phyloP scores from a whole-genome alignment of 2,329 filamentous ascomycete species.

The Venturia effusa region DNA sequence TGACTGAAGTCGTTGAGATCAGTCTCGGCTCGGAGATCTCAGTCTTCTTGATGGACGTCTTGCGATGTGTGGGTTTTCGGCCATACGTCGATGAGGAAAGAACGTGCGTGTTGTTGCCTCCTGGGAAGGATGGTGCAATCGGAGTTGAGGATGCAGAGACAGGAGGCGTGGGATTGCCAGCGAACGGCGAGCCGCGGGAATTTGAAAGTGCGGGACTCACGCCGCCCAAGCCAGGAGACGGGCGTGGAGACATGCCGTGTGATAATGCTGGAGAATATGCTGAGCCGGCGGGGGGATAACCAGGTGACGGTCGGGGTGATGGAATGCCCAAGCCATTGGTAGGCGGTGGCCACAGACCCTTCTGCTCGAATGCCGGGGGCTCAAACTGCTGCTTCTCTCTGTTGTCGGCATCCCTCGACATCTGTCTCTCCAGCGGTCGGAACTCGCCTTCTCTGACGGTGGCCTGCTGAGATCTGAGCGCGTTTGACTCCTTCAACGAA shows the following conservation, averaged over 20 bases:
- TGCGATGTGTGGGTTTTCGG: constrained; percentile 29
- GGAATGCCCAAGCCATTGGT: constrained; percentile 3
- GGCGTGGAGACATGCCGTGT: constrained; percentile 7
- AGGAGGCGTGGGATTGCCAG: constrained; percentile 43
- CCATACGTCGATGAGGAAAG: neutral
- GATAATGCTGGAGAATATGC: neutral
- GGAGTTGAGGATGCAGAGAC: constrained; percentile 36
- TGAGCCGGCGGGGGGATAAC: neutral
- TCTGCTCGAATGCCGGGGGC: constrained; percentile 1
- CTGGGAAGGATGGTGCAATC: constrained; percentile 9
- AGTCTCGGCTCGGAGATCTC: constrained; percentile 52
- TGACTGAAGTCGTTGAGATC: constrained; percentile 44
- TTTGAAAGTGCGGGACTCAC: neutral
- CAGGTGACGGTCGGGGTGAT: constrained; percentile 11
- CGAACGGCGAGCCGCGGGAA: constrained; percentile 22
- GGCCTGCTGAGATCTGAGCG: neutral
- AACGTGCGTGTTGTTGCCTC: neutral
- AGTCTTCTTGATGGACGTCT: constrained; percentile 48
- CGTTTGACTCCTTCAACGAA: neutral
- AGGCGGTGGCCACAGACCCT: constrained; percentile 11
- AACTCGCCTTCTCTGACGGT: neutral
- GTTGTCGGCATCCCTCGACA: neutral
- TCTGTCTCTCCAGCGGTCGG: neutral
- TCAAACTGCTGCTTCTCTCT: neutral
- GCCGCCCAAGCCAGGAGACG: constrained; percentile 1